phyloP scores from a whole-genome alignment of 2,329 filamentous ascomycete species.

The Xylogone sp. region DNA sequence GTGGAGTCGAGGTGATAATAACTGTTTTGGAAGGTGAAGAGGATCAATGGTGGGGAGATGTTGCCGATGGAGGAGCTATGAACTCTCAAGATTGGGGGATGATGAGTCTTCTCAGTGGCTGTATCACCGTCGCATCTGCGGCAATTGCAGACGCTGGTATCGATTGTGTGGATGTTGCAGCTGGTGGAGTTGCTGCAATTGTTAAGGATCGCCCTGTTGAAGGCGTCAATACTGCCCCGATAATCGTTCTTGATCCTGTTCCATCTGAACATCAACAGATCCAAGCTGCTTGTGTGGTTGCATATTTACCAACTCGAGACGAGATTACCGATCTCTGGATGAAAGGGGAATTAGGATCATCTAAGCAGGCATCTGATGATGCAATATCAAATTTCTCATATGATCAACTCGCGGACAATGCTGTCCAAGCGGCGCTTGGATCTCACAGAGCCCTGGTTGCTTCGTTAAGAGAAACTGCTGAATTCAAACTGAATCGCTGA shows the following conservation, averaged over 20 bases:
- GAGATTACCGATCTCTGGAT: slow-evolving; percentile 95
- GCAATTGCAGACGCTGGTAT: slow-evolving; percentile 93
- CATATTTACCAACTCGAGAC: slow-evolving; percentile 80
- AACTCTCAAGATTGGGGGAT: slow-evolving; percentile 72
- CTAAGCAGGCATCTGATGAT: slow-evolving; percentile 38
- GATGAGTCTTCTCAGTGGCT: slow-evolving; percentile 88
- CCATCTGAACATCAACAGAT: slow-evolving; percentile 76
- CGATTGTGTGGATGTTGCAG: slow-evolving; percentile 87
- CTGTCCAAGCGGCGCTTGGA: slow-evolving; percentile 58
- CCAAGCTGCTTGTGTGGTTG: slow-evolving; percentile 81
- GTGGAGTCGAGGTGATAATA: slow-evolving; percentile 89
- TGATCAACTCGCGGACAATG: slow-evolving; percentile 57
- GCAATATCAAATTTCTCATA: slow-evolving; percentile 33
- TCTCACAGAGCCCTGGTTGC: slow-evolving; percentile 57
- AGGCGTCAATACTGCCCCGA: slow-evolving; percentile 26
- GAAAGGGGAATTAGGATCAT: slow-evolving; percentile 61
- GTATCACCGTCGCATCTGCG: slow-evolving; percentile 89
- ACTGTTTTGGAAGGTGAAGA: slow-evolving; percentile 93
- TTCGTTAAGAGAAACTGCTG: slow-evolving; percentile 54
- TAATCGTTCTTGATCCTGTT: slow-evolving; percentile 74
- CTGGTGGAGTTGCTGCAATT: slow-evolving; percentile 83
- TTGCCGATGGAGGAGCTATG: slow-evolving; percentile 43
- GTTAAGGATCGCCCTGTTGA: slow-evolving; percentile 43
- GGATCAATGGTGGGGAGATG: slow-evolving; percentile 63
- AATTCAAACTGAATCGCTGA: slow-evolving; percentile 27